Percentiles rank a stretch among this genome's conserved stretches.
Evolutionary conservation across 2,329 filamentous ascomycete species (phyloP).

Genomic region (Aspergillus ochraceus): DNA sequence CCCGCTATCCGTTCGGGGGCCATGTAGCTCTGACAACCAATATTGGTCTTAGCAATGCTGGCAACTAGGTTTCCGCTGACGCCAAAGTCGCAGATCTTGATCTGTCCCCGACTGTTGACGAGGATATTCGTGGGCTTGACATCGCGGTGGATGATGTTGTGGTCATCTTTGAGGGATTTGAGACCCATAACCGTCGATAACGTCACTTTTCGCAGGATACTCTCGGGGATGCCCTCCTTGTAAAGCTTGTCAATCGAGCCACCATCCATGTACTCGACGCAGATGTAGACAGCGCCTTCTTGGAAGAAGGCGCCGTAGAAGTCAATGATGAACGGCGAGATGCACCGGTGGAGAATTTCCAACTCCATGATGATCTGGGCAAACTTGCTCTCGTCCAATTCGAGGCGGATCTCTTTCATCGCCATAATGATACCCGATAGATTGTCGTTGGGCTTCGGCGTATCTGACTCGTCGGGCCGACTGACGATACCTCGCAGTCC

Average conservation of each 20-base stretch:
- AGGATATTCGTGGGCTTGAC: conserved; percentile 99
- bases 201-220: conserved; percentile 84
- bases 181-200: conserved; percentile 86
- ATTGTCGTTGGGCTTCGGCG: conserved; percentile 23
- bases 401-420: conserved; percentile 97
- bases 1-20: conserved; percentile 92
- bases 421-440: conserved; percentile 79
- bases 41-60: conserved; percentile 97
- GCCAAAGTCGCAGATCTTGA: conserved; percentile 99
- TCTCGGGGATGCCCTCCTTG: conserved; percentile 83
- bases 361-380: conserved; percentile 96
- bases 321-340: conserved; percentile 95
- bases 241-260: conserved; percentile 98
- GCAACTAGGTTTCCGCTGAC: conserved; percentile 95
- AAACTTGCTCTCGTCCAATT: conserved; percentile 95
- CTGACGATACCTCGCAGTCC: conserved; percentile 62
- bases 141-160: conserved; percentile 98
- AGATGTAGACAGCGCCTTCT: conserved; percentile 97
- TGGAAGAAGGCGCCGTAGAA: conserved; percentile 99
- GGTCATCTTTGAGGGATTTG: conserved; percentile 91
- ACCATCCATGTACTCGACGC: conserved; percentile 99
- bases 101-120: conserved; percentile 81
- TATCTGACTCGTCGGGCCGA: conserved; percentile 26
- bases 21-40: conserved; percentile 99
- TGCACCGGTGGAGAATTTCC: conserved; percentile 90